phyloP scores from a whole-genome alignment of 306 rosid species.

The Pachyrhizus erosus region DNA sequence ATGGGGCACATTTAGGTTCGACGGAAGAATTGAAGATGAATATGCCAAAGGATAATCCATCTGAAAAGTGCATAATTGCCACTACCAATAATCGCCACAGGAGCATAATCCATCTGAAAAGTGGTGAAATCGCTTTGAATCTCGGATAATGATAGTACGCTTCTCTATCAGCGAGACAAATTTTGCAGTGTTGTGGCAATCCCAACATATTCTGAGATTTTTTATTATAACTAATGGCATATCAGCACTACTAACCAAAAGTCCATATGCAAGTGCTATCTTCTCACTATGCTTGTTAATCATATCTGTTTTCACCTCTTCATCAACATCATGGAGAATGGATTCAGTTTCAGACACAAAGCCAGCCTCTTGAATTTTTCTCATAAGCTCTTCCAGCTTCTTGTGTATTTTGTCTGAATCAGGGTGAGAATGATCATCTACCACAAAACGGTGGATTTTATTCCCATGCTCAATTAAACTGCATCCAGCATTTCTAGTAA shows the following conservation, averaged over 20 bases:
- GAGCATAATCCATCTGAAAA: conserved; percentile 68
- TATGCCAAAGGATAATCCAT: conserved; percentile 68
- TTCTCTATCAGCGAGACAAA: conserved; percentile 64
- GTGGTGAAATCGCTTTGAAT: conserved; percentile 83
- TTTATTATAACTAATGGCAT: conserved; percentile 61
- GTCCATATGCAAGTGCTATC: conserved; percentile 84
- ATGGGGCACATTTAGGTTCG: background rate
- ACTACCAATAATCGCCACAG: conserved; percentile 83
- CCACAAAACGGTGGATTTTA: conserved; percentile 63
- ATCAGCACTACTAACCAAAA: conserved; percentile 56
- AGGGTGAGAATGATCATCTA: conserved; percentile 71
- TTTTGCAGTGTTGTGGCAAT: conserved; percentile 73
- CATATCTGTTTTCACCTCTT: conserved; percentile 70
- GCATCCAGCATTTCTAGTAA: conserved; percentile 60
- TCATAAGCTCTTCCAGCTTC: conserved; percentile 64
- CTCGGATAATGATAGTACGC: conserved; percentile 65
- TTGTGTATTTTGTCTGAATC: conserved; percentile 61
- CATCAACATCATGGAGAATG: conserved; percentile 71
- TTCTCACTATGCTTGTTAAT: conserved; percentile 79
- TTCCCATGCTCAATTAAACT: conserved; percentile 70
- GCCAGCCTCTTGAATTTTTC: conserved; percentile 62
- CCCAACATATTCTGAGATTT: conserved; percentile 78
- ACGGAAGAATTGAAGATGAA: conserved; percentile 6
- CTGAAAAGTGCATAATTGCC: conserved; percentile 62
- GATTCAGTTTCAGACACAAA: conserved; percentile 67